These are phyloP conservation scores for Sporothrix mexicana DNA, from an alignment of 2,329 filamentous ascomycete genomes.

Conservation along the genomic window DNA sequence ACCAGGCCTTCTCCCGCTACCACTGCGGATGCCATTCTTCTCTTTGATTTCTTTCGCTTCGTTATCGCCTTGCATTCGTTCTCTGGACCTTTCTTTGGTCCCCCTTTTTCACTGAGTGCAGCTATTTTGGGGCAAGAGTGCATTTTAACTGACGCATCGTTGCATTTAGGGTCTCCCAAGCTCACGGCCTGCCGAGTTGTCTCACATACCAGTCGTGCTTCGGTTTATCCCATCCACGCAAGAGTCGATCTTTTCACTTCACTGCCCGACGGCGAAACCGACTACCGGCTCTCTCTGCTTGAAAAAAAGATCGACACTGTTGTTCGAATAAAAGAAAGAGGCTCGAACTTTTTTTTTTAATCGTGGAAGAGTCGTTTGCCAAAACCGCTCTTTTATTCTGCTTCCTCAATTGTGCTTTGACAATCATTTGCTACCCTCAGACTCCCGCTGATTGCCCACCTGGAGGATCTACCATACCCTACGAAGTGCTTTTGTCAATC, in stretches of 20 bases:
- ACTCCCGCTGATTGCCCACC: constrained; percentile 1
- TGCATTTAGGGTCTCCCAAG: constrained; percentile 20
- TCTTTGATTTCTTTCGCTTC: neutral
- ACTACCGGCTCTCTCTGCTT: neutral
- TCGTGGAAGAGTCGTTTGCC: neutral
- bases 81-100: neutral
- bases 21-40: constrained; percentile 2
- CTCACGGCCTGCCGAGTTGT: constrained; percentile 7
- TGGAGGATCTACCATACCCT: constrained; percentile 19
- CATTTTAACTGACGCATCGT: constrained; percentile 17
- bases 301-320: neutral
- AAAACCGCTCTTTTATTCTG: neutral
- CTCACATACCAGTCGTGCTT: constrained; percentile 17
- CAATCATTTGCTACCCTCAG: neutral
- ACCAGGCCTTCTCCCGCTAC: constrained; percentile 17
- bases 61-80: constrained; percentile 1
- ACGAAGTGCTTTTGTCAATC: constrained; percentile 24
- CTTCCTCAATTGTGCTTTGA: constrained; percentile 9
- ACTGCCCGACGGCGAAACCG: constrained; percentile 13
- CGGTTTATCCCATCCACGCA: constrained; percentile 5
- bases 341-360: neutral
- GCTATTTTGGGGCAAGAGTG: constrained; percentile 3
- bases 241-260: constrained; percentile 2
- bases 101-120: neutral
- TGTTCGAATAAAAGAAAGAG: constrained; percentile 22